Evolutionary conservation across 2,329 filamentous ascomycete genomes (phyloP).

Genomic region (Eurotiales sp.): DNA sequence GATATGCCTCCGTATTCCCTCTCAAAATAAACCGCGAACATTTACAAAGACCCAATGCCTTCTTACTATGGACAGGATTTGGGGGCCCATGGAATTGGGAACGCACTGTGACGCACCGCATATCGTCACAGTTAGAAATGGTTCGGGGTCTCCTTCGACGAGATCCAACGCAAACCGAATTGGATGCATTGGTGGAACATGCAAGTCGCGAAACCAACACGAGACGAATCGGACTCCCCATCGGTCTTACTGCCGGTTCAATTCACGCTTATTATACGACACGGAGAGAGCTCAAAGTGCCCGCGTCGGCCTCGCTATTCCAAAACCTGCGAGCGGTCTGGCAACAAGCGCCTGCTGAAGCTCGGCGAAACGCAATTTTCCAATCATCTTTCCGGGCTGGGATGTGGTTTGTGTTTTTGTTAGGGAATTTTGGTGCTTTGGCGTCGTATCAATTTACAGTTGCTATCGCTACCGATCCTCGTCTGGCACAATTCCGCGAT

Average conservation of each 20-base stretch:
- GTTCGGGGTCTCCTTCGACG: constrained; percentile 5
- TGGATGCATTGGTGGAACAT: constrained; percentile 9
- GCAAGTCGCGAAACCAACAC: constrained; percentile 12
- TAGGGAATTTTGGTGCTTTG: constrained; percentile 5
- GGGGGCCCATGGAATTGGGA: constrained; percentile 9
- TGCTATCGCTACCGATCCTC: constrained; percentile 5
- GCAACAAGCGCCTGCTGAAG: not conserved
- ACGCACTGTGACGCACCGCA: not conserved
- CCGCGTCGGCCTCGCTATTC: not conserved
- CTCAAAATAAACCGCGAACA: constrained; percentile 11
- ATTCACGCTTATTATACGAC: constrained; percentile 7
- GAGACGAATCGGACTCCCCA: constrained; percentile 4
- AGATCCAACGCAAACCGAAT: constrained; percentile 10
- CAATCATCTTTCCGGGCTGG: not conserved
- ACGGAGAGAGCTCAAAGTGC: not conserved
- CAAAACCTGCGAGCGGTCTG: not conserved
- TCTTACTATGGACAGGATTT: constrained; percentile 7
- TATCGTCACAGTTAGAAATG: constrained; percentile 7
- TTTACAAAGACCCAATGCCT: constrained; percentile 9
- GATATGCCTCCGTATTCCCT: constrained; percentile 10
- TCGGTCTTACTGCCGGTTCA: constrained; percentile 3
- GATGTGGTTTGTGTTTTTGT: constrained; percentile 7
- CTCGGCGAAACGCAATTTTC: not conserved
- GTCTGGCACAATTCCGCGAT: constrained; percentile 2
- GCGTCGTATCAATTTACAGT: constrained; percentile 2